A percentile compares a stretch with the other conserved stretches of the same genome.
Evolutionary conservation across 305 asterid genomes (phyloP).

Genomic region (Fraxinus platypoda): DNA sequence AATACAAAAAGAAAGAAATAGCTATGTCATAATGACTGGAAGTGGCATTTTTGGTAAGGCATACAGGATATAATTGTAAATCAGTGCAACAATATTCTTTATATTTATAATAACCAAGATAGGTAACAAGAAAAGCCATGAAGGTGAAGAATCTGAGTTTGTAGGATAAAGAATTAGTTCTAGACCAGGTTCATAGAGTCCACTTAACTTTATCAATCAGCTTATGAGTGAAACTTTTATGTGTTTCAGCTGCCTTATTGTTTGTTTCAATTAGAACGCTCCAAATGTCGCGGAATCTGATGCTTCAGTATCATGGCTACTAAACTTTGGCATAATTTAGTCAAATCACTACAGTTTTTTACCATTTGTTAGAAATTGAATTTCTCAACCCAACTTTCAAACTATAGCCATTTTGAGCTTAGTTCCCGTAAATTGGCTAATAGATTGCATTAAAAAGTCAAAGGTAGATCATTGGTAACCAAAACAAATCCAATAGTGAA

Average conservation of each 20-base stretch:
- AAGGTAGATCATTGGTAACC: not conserved
- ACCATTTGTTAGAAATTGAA: not conserved
- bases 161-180: not conserved
- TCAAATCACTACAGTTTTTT: not conserved
- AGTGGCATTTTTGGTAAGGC: slow-evolving; percentile 1
- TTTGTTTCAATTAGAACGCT: not conserved
- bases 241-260: not conserved
- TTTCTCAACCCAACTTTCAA: not conserved
- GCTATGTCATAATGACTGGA: slow-evolving; percentile 9
- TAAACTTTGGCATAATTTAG: not conserved
- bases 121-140: not conserved
- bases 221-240: not conserved
- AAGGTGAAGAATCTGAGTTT: not conserved
- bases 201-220: not conserved
- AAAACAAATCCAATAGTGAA: not conserved
- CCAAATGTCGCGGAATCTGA: not conserved
- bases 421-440: not conserved
- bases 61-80: not conserved
- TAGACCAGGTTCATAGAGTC: not conserved
- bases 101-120: not conserved
- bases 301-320: not conserved
- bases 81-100: not conserved
- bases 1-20: slow-evolving; percentile 2
- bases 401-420: not conserved
- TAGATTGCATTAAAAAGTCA: not conserved